phyloP scores from a whole-genome alignment of 2,329 filamentous ascomycete genomes.

The Diaporthe citriasiana region DNA sequence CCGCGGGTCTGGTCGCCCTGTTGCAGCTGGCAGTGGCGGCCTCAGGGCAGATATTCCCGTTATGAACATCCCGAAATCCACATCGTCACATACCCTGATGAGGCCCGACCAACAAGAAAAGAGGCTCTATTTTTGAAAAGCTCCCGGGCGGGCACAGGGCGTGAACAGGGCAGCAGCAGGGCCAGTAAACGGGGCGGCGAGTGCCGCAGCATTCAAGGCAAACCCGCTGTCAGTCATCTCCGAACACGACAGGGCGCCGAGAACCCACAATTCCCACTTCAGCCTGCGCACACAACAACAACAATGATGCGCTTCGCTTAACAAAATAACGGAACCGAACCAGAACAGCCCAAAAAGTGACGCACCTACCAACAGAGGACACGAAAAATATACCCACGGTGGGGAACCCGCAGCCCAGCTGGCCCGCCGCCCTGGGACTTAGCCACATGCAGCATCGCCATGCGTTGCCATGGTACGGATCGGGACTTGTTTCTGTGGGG shows the following conservation, averaged over 20 bases:
- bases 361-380: not conserved
- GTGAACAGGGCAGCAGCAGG: not conserved
- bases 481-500: conserved; percentile 20
- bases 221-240: conserved; percentile 22
- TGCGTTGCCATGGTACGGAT: not conserved
- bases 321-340: not conserved
- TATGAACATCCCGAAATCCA: not conserved
- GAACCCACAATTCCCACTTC: not conserved
- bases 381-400: conserved; percentile 5
- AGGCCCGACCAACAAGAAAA: not conserved
- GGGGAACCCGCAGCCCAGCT: conserved; percentile 26
- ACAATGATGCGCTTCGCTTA: conserved; percentile 20
- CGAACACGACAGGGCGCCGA: conserved; percentile 13
- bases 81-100: not conserved
- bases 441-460: not conserved
- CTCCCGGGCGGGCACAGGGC: conserved; percentile 9
- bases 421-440: conserved; percentile 28
- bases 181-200: not conserved
- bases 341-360: not conserved
- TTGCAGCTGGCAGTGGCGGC: not conserved
- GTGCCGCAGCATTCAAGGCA: not conserved
- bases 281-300: not conserved
- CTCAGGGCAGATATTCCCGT: not conserved
- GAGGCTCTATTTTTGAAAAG: conserved; percentile 1
- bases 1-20: not conserved